Evolutionary conservation across 1,139 yeast species (phyloP).

Genomic region (Sugiyamaella xylanicola): DNA sequence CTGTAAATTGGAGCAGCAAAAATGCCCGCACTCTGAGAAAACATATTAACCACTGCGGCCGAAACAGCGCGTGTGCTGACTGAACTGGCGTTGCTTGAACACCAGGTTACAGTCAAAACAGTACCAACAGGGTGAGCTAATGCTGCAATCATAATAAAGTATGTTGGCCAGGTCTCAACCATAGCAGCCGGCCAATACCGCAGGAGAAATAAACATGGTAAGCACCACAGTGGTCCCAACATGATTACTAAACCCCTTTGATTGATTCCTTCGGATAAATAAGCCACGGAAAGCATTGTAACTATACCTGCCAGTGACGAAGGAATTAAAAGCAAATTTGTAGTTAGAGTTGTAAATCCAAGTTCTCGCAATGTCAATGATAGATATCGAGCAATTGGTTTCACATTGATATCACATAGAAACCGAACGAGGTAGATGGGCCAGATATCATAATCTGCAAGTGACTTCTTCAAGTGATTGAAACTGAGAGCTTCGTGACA

Average conservation of each 20-base stretch:
- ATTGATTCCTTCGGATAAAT: conserved; percentile 48
- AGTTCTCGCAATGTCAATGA: conserved; percentile 53
- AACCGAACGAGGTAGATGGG: conserved; percentile 59
- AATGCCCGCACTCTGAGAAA: conserved; percentile 59
- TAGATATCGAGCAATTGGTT: conserved; percentile 51
- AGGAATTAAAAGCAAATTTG: conserved; percentile 59
- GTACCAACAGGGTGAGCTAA: conserved; percentile 51
- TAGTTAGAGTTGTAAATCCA: conserved; percentile 57
- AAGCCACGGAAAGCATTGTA: conserved; percentile 46
- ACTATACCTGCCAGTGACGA: conserved; percentile 47
- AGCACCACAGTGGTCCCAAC: conserved; percentile 45
- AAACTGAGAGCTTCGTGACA: conserved; percentile 57
- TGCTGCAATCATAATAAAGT: conserved; percentile 48
- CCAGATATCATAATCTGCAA: conserved; percentile 59
- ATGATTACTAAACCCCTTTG: conserved; percentile 43
- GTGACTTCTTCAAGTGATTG: conserved; percentile 46
- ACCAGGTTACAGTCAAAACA: conserved; percentile 62
- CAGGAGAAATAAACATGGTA: conserved; percentile 48
- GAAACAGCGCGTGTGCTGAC: conserved; percentile 62
- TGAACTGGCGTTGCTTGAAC: conserved; percentile 61
- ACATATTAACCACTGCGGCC: conserved; percentile 64
- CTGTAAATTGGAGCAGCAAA: conserved; percentile 57
- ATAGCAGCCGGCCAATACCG: conserved; percentile 55
- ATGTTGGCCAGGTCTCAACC: conserved; percentile 45
- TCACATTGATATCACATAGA: conserved; percentile 48